Evolutionary conservation across 306 rosid species (phyloP), one percentile per base, ranked within the genome.

Genomic region (Citrullus colocynthis): DNA sequence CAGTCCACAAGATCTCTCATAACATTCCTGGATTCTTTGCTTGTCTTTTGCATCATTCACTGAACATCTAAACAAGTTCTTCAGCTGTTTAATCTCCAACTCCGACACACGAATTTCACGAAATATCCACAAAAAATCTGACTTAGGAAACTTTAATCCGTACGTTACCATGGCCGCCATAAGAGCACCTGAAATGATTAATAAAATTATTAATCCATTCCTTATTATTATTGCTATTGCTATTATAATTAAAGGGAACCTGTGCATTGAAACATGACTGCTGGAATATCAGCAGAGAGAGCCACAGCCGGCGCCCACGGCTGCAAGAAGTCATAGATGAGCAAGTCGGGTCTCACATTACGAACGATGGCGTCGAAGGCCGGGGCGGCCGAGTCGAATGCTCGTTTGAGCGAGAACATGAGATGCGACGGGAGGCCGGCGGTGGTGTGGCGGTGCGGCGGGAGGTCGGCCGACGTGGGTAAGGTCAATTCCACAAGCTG

Each of bases 341-440:
- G 12, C 39, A 70, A 48, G 20, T 70, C 58, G n/a, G 80, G 84
- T 21, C 52, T 10, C 13, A 84, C 8, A 58, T 6, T n/a, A 6
- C 5, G 28, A 4, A 81, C 57, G n/a, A 84, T 57, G 42, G 18
- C 20, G 55, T 77, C 52, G 54, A 81, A 81, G 62, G 45, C 17
- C 1, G 80, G 54, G 67, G 78, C 82, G n/a, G 82, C 45, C 32
- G 76, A 56, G 80, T 84, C 80, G 4, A 84, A 78, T 17, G 87
- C 82, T 48, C 18, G 54, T 37, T 84, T 81, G 10, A 84, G 80
- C 9, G 80, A 48, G 18, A 56, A 34, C 84, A 78, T 81, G 78
- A 81, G 87, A 15, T 81, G 75, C 15, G 82, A 74, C 6, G 80
- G 83, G 55, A 83, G 81, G 48, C 79, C 83, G 11, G 55, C 56